These are phyloP conservation scores for Globisporangium lucens DNA, from an alignment of 352 stramenopile species.

Conservation along the genomic window DNA sequence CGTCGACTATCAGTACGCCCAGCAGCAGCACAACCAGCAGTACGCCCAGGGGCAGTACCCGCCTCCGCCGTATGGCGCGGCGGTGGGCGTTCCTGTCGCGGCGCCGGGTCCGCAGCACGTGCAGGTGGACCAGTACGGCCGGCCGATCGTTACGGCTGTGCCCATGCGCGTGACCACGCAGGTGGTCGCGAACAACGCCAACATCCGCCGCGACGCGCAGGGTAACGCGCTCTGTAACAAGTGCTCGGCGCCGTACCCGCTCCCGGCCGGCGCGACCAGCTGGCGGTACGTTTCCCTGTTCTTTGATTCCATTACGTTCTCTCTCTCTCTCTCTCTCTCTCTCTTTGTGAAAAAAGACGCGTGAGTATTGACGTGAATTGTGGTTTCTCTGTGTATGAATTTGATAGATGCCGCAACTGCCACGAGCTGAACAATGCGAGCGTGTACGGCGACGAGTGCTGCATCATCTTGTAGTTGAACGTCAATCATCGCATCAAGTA, in stretches of 20 bases:
- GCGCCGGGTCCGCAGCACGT: conserved; percentile 8
- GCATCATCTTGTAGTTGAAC: conserved; percentile 41
- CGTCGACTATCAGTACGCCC: conserved; percentile 13
- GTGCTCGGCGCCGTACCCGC: conserved; percentile 63
- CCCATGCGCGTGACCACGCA: conserved; percentile 14
- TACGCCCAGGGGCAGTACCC: conserved; percentile 6
- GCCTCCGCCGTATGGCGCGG: conserved; percentile 5
- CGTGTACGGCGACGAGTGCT: conserved; percentile 73
- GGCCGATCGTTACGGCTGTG: conserved; percentile 22
- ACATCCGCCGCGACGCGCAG: conserved; percentile 42
- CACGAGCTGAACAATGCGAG: conserved; percentile 79
- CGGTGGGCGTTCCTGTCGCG: not conserved
- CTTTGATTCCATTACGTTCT: not conserved
- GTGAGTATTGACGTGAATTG: not conserved
- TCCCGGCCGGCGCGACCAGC: conserved; percentile 63
- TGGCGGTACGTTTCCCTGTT: conserved; percentile 37
- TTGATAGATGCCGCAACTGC: conserved; percentile 54
- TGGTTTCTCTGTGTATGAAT: conserved; percentile 9
- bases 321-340: not conserved
- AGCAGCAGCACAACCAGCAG: conserved; percentile 9
- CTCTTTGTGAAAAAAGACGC: not conserved
- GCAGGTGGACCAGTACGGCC: conserved; percentile 22
- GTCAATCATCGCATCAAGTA: not conserved
- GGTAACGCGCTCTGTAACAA: conserved; percentile 77
- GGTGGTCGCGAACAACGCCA: conserved; percentile 27